Conservation (phyloP, 345 rosid genomes). For the Nasturtium officinale region DNA sequence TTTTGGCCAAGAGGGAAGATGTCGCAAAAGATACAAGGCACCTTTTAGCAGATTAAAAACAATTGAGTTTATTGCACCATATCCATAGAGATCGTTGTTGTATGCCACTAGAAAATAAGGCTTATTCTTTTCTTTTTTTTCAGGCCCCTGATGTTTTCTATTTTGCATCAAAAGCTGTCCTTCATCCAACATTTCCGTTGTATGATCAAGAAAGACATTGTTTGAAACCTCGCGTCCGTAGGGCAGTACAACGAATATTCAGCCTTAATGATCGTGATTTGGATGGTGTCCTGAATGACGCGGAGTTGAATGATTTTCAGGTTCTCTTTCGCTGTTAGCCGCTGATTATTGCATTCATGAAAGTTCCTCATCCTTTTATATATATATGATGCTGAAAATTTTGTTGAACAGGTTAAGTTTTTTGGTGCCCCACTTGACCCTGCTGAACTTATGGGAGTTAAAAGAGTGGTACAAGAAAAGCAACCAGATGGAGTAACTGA, state of each 20-base stretch:
- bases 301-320: conserved; percentile 86
- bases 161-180: conserved; percentile 79
- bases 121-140: conserved; percentile 11
- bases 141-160: conserved; percentile 89
- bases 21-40: background rate
- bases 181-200: conserved; percentile 79
- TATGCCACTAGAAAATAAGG: background rate
- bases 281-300: conserved; percentile 83
- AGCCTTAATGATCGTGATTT: conserved; percentile 70
- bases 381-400: conserved; percentile 29
- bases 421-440: conserved; percentile 77
- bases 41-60: background rate
- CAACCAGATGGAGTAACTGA: conserved; percentile 73
- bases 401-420: conserved; percentile 65
- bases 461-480: conserved; percentile 82
- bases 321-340: conserved; percentile 41
- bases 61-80: conserved; percentile 7
- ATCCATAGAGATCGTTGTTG: background rate
- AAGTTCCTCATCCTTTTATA: conserved; percentile 7
- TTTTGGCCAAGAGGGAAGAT: background rate
- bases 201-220: conserved; percentile 76
- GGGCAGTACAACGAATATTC: conserved; percentile 80
- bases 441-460: conserved; percentile 73
- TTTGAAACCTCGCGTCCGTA: conserved; percentile 67
- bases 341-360: conserved; percentile 18